Conservation (phyloP, 768 basidiomycete genomes). For the Suillus spraguei region DNA sequence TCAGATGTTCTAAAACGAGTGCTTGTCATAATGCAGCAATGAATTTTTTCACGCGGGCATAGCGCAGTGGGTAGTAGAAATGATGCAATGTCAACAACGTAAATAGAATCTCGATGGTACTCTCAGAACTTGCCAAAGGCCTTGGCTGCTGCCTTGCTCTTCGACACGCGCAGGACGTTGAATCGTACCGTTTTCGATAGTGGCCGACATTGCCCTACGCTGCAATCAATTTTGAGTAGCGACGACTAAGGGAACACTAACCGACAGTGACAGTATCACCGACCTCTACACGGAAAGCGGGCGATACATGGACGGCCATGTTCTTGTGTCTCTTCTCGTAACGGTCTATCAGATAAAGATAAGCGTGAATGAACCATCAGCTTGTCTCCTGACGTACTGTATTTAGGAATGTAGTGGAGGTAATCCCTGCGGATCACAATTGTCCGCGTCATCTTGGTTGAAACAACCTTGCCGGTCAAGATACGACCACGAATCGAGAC, state of each 20-base stretch:
- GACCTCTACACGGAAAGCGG: slow-evolving; percentile 96
- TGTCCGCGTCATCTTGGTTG: slow-evolving; percentile 99
- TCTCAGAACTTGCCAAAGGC: slow-evolving; percentile 92
- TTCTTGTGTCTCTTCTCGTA: slow-evolving; percentile 99
- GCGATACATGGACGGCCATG: slow-evolving; percentile 94
- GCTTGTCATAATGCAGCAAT: slow-evolving; percentile 14
- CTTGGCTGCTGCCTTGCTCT: slow-evolving; percentile 91
- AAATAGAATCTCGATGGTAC: slow-evolving; percentile 13
- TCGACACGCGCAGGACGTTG: slow-evolving; percentile 95
- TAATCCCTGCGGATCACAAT: slow-evolving; percentile 95
- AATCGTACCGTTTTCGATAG: slow-evolving; percentile 99
- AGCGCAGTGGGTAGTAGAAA: slow-evolving; percentile 26
- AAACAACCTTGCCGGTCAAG: slow-evolving; percentile 95
- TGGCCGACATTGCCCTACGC: slow-evolving; percentile 95
- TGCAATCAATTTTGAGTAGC: slow-evolving; percentile 8
- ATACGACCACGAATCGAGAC: slow-evolving; percentile 99
- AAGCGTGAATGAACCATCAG: slow-evolving; percentile 11
- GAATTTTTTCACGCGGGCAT: slow-evolving; percentile 33
- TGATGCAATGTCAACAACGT: slow-evolving; percentile 24
- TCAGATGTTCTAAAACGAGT: background rate
- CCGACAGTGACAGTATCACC: slow-evolving; percentile 97
- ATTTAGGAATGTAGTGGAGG: slow-evolving; percentile 97
- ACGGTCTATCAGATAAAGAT: slow-evolving; percentile 62
- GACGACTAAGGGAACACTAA: slow-evolving; percentile 41
- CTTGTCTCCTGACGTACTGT: slow-evolving; percentile 64